phyloP scores from a whole-genome alignment of 106 monocot genomes.

The Dendrobium chrysotoxum region DNA sequence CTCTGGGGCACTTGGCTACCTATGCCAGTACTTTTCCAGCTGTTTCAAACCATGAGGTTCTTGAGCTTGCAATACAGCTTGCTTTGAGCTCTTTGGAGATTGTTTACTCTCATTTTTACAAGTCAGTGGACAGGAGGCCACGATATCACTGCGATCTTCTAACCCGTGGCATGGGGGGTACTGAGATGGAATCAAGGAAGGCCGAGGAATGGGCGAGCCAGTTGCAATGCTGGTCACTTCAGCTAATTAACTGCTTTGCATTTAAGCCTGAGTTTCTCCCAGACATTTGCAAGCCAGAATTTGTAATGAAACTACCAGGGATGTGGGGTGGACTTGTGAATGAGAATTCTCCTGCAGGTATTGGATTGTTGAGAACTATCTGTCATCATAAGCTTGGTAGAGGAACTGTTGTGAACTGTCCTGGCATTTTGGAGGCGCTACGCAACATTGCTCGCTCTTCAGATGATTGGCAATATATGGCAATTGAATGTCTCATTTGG shows the following conservation, averaged over 20 bases:
- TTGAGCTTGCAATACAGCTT: conserved; percentile 89
- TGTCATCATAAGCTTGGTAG: conserved; percentile 91
- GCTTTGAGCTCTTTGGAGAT: conserved; percentile 89
- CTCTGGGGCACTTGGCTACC: conserved; percentile 87
- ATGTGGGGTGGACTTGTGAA: conserved; percentile 99
- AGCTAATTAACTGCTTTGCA: conserved; percentile 99
- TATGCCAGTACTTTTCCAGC: conserved; percentile 84
- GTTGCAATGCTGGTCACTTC: conserved; percentile 98
- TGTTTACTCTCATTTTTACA: conserved; percentile 94
- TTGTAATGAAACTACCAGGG: conserved; percentile 69
- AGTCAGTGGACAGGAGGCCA: conserved; percentile 64
- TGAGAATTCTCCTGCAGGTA: conserved; percentile 96
- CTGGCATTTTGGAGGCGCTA: conserved; percentile 67
- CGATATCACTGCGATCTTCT: conserved; percentile 98
- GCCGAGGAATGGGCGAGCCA: conserved; percentile 99
- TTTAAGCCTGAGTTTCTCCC: conserved; percentile 91
- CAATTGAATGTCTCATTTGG: conserved; percentile 94
- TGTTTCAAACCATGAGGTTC: conserved; percentile 73
- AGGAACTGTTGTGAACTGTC: conserved; percentile 51
- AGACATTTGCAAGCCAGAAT: conserved; percentile 83
- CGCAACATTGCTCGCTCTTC: conserved; percentile 91
- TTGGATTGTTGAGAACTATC: conserved; percentile 86
- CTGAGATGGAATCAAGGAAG: conserved; percentile 96
- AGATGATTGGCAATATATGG: conserved; percentile 99
- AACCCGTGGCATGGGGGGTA: conserved; percentile 95